Evolutionary conservation across 805 yeast genomes (phyloP).

Genomic region (Limtongia smithiae): DNA sequence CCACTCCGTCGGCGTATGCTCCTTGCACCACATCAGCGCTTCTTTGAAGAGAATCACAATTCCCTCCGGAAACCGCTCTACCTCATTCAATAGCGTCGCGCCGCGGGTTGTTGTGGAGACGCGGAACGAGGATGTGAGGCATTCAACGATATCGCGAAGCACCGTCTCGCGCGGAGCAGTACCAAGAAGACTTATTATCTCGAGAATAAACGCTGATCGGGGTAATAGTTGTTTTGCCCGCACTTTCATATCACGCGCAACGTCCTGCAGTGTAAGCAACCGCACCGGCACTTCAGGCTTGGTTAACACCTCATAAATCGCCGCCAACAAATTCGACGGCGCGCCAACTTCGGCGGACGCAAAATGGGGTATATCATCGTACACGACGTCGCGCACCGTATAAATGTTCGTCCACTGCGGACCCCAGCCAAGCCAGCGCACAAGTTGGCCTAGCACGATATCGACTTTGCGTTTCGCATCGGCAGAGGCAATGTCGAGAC

Average conservation of each 20-base stretch:
- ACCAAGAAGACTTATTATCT: too few species aligned
- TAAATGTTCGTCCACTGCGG: conserved; percentile 47
- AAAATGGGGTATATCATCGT: conserved; percentile 20
- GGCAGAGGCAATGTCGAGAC: conserved; percentile 45
- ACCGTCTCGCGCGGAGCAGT: too few species aligned
- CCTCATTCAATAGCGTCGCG: conserved; percentile 49
- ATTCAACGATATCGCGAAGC: neutral
- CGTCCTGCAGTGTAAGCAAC: too few species aligned
- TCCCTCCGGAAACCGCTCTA: conserved; percentile 68
- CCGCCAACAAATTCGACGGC: too few species aligned
- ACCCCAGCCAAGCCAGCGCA: conserved; percentile 73
- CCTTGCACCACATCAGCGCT: conserved; percentile 45
- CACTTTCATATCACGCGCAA: too few species aligned
- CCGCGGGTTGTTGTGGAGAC: conserved; percentile 1
- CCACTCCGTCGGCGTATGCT: conserved; percentile 50
- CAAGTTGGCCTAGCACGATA: conserved; percentile 55
- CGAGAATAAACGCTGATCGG: too few species aligned
- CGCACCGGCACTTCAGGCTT: too few species aligned
- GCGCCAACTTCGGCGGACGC: too few species aligned
- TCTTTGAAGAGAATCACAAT: conserved; percentile 62
- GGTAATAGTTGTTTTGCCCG: too few species aligned
- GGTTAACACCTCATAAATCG: too few species aligned
- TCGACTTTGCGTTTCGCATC: conserved; percentile 43
- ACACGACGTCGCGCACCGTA: conserved; percentile 31
- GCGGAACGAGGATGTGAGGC: neutral